Conservation (phyloP, 140 eudicot genomes). For the Bidens hawaiensis region DNA sequence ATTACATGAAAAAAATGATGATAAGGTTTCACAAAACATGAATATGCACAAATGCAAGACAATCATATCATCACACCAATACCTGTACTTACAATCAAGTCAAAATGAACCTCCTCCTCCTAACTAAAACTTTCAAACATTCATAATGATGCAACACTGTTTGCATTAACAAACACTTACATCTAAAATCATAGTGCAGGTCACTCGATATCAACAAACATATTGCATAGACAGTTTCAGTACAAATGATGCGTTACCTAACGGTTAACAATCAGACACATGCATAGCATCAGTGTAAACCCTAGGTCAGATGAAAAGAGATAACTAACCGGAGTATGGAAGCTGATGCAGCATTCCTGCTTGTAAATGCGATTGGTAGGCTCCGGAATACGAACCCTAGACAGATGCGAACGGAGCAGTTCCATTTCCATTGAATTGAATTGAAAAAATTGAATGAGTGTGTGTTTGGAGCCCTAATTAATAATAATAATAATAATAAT, state of each 20-base stretch:
- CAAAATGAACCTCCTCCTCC: neutral
- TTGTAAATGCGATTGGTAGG: constrained; percentile 95
- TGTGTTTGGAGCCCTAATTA: constrained; percentile 47
- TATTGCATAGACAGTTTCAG: neutral
- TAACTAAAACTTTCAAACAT: neutral
- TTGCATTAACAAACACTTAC: neutral
- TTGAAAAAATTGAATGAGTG: neutral
- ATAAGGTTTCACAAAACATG: neutral
- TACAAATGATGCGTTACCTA: neutral
- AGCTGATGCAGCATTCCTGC: constrained; percentile 90
- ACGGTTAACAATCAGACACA: neutral
- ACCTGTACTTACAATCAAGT: neutral
- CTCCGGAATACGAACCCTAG: constrained; percentile 83
- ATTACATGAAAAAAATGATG: neutral
- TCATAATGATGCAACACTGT: constrained; percentile 1
- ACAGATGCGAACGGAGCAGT: constrained; percentile 74
- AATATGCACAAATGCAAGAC: constrained; percentile 3
- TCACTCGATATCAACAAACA: neutral
- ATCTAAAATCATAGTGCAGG: neutral
- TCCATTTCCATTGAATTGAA: constrained; percentile 46
- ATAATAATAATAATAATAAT: no score
- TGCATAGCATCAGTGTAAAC: constrained; percentile 6
- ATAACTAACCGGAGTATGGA: constrained; percentile 76
- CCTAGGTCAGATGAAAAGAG: neutral
- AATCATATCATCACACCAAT: constrained; percentile 6